phyloP scores from a whole-genome alignment of 805 yeast genomes.

The Cyberlindnera xishuangbannaensis region DNA sequence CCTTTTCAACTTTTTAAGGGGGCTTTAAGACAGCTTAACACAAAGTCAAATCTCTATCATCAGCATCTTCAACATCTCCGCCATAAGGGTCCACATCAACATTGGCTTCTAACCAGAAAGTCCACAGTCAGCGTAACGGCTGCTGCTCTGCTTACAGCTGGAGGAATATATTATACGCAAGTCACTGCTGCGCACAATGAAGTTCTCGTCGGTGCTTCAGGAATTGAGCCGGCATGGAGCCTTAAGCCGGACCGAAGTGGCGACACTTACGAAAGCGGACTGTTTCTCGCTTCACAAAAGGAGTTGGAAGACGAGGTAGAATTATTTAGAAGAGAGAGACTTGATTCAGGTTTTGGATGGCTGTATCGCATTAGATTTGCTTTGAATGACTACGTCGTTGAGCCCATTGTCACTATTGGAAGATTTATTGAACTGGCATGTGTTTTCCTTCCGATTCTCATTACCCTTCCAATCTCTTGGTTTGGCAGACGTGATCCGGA shows the following conservation, averaged over 20 bases:
- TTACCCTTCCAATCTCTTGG: slow-evolving; percentile 53
- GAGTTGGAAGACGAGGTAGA: slow-evolving; percentile 40
- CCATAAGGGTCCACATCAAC: too few relatives aligned
- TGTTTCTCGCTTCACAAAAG: slow-evolving; percentile 52
- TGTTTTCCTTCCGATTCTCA: slow-evolving; percentile 65
- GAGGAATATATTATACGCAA: background rate
- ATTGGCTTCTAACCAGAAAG: too few relatives aligned
- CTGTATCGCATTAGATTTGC: slow-evolving; percentile 37
- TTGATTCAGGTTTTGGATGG: slow-evolving; percentile 23
- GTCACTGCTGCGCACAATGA: slow-evolving; percentile 6
- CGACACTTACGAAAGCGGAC: slow-evolving; percentile 66
- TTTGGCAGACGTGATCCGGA: slow-evolving; percentile 20
- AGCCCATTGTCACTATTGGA: slow-evolving; percentile 62
- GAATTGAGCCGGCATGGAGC: slow-evolving; percentile 6
- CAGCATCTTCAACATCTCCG: background rate
- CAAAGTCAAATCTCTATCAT: background rate
- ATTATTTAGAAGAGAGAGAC: slow-evolving; percentile 27
- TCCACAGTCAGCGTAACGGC: background rate
- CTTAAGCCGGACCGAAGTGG: slow-evolving; percentile 38
- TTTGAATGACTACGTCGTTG: slow-evolving; percentile 50
- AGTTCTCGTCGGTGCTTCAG: slow-evolving; percentile 8
- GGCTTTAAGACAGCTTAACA: background rate
- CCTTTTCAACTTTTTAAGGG: background rate
- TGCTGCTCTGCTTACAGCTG: background rate
- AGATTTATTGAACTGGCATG: slow-evolving; percentile 64